phyloP scores from a whole-genome alignment of 2,329 filamentous ascomycete species.

The Chaetomium olivaceum region DNA sequence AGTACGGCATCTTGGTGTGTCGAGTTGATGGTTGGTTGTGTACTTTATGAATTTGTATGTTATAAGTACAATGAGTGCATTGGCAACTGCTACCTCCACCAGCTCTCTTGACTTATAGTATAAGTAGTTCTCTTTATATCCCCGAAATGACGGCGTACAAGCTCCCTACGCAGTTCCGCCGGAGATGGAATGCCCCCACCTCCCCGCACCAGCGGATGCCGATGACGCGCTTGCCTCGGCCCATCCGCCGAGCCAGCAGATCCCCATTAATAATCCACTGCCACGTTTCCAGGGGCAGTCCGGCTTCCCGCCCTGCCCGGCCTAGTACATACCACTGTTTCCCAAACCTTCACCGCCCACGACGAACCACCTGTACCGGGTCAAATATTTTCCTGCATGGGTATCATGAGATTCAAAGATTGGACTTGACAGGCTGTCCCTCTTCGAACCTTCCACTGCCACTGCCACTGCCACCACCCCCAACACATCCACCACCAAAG shows the following conservation, averaged over 20 bases:
- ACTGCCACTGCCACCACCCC: background rate
- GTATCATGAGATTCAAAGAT: constrained; percentile 29
- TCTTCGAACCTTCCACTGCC: constrained; percentile 2
- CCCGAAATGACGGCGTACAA: background rate
- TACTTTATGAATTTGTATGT: background rate
- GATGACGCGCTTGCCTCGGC: constrained; percentile 29
- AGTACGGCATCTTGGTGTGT: constrained; percentile 48
- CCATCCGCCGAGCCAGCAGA: constrained; percentile 17
- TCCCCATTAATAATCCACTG: constrained; percentile 19
- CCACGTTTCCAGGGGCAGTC: background rate
- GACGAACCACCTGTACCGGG: background rate
- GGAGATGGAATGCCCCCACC: constrained; percentile 14
- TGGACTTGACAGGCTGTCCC: constrained; percentile 9
- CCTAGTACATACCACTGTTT: background rate
- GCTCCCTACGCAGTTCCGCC: background rate
- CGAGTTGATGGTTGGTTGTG: background rate
- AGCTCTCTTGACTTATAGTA: background rate
- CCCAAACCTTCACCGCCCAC: background rate
- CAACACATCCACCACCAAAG: background rate
- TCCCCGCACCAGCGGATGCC: constrained; percentile 25
- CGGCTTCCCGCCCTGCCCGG: background rate
- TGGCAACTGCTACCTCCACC: background rate
- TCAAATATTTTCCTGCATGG: constrained; percentile 20
- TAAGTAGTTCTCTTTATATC: background rate
- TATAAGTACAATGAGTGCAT: background rate